A percentile compares a stretch with the other conserved stretches of the same genome.
Conservation (phyloP, 2,329 filamentous ascomycete species). For the Torrubiella hemipterigena region DNA sequence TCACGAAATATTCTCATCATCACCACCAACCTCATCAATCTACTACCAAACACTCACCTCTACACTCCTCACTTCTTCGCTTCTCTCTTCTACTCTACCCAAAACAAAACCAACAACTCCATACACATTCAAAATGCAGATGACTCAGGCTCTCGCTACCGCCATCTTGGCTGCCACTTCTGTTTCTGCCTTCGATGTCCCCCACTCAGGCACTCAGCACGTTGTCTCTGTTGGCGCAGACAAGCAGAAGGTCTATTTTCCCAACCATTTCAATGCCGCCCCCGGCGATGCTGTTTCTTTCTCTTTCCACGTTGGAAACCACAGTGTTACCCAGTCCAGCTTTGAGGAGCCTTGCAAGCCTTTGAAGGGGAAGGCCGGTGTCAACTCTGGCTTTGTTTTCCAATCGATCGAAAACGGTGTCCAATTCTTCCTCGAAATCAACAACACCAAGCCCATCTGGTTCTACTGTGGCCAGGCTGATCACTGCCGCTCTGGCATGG, state of each 20-base stretch:
- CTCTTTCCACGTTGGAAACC: slow-evolving; percentile 39
- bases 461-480: slow-evolving; percentile 31
- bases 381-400: slow-evolving; percentile 33
- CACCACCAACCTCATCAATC: too few relatives aligned
- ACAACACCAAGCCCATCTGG: slow-evolving; percentile 28
- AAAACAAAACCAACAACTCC: too few relatives aligned
- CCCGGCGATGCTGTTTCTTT: too few relatives aligned
- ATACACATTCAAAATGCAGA: slow-evolving; percentile 1
- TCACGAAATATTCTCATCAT: too few relatives aligned
- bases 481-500: slow-evolving; percentile 28
- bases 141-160: not conserved
- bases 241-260: too few relatives aligned
- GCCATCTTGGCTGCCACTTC: slow-evolving; percentile 2
- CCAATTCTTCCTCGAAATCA: slow-evolving; percentile 32
- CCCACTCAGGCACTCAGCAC: too few relatives aligned
- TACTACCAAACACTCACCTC: too few relatives aligned
- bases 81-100: too few relatives aligned
- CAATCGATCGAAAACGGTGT: slow-evolving; percentile 20
- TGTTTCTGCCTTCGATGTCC: too few relatives aligned
- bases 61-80: too few relatives aligned
- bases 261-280: too few relatives aligned
- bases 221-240: too few relatives aligned
- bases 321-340: slow-evolving; percentile 32
- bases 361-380: slow-evolving; percentile 21
- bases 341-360: slow-evolving; percentile 31